Evolutionary conservation across 202 grass and related monocot genomes (phyloP).

Genomic region (Schoenoplectus triqueter): DNA sequence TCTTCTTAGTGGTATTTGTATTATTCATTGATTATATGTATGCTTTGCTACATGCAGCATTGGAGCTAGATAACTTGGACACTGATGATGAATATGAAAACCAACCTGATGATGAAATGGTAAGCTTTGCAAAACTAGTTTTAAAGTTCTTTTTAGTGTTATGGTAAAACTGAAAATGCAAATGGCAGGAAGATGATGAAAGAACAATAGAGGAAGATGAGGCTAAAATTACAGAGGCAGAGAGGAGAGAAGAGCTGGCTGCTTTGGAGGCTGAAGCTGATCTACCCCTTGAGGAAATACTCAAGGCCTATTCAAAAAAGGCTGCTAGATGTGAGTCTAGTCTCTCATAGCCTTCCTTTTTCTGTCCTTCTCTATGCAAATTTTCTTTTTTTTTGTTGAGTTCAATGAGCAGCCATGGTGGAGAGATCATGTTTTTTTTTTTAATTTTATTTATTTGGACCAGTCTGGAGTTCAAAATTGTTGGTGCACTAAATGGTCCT

Average conservation of each 20-base stretch:
- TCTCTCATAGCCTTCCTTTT: neutral
- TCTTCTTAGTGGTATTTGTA: conserved; percentile 28
- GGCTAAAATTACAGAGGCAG: conserved; percentile 81
- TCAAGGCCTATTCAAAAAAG: conserved; percentile 55
- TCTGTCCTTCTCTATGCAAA: neutral
- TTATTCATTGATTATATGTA: conserved; percentile 30
- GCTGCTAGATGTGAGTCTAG: conserved; percentile 53
- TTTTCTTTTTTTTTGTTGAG: conserved; percentile 17
- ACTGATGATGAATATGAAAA: conserved; percentile 71
- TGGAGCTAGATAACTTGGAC: conserved; percentile 57
- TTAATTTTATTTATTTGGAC: no score
- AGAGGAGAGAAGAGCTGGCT: conserved; percentile 77
- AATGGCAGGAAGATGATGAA: conserved; percentile 86
- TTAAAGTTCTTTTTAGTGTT: neutral
- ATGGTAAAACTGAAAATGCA: conserved; percentile 27
- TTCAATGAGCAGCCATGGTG: neutral
- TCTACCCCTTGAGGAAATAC: conserved; percentile 78
- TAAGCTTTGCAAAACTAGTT: conserved; percentile 46
- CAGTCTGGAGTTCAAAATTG: neutral
- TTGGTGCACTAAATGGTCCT: neutral
- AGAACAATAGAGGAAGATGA: conserved; percentile 87
- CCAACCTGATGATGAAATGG: conserved; percentile 69
- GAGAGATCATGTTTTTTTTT: neutral
- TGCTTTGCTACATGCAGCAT: conserved; percentile 41
- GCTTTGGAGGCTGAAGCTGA: conserved; percentile 90